Evolutionary conservation across 192 early-diverging fungal genomes (phyloP).

Genomic region (Coemansia sp.): DNA sequence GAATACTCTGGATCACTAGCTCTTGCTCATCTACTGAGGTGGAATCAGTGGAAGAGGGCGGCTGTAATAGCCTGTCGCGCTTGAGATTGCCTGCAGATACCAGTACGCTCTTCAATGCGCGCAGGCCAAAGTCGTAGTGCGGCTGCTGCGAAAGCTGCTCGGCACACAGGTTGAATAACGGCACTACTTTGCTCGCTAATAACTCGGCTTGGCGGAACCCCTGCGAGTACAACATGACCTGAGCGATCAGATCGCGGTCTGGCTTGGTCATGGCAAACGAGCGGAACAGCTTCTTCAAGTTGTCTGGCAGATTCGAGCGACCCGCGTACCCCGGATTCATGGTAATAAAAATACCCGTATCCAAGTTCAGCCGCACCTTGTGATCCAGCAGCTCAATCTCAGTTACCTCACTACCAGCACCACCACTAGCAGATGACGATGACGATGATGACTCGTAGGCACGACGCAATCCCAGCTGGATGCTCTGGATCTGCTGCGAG

Average conservation of each 20-base stretch:
- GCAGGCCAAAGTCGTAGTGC: constrained; percentile 99
- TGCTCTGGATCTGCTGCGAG: constrained; percentile 99
- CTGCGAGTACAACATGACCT: constrained; percentile 99
- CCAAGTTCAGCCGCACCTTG: constrained; percentile 78
- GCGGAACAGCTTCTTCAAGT: constrained; percentile 98
- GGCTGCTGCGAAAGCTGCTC: constrained; percentile 96
- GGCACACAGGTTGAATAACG: constrained; percentile 93
- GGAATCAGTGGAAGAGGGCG: constrained; percentile 32
- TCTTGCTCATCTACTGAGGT: constrained; percentile 81
- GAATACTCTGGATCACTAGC: constrained; percentile 94
- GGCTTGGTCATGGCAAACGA: constrained; percentile 99
- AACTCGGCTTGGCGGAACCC: constrained; percentile 96
- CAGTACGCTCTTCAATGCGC: constrained; percentile 97
- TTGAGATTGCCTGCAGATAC: constrained; percentile 99
- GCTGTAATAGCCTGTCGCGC: constrained; percentile 73
- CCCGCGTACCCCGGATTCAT: constrained; percentile 99
- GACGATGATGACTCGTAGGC: constrained; percentile 17
- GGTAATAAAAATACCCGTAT: constrained; percentile 98
- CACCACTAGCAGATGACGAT: no score
- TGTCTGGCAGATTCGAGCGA: constrained; percentile 97
- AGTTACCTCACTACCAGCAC: constrained; percentile 18
- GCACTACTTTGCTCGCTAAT: constrained; percentile 95
- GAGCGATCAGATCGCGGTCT: constrained; percentile 97
- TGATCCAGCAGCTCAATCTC: constrained; percentile 97
- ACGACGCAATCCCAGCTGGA: constrained; percentile 89